A percentile compares a stretch with the other conserved stretches of the same genome.
These are phyloP conservation scores for Sporothrix pseudoabietina DNA, from an alignment of 2,329 filamentous ascomycete species.

Conservation along the genomic window DNA sequence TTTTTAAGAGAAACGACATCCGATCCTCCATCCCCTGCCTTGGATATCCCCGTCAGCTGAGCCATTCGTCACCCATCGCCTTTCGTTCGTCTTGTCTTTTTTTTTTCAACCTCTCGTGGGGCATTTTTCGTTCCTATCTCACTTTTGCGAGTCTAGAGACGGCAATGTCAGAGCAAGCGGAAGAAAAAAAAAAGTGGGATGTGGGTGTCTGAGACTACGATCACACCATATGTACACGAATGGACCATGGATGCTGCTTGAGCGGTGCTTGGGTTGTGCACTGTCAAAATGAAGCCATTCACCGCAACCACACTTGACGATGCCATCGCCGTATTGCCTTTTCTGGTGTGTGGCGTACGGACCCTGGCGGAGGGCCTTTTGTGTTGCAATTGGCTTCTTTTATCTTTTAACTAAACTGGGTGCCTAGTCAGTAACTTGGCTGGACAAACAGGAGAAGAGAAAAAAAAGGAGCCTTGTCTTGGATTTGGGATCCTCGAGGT, in stretches of 20 bases:
- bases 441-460: not conserved
- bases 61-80: conserved; percentile 17
- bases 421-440: not conserved
- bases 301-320: conserved; percentile 6
- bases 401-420: not conserved
- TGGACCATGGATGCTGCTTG: not conserved
- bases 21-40: not conserved
- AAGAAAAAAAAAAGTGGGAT: conserved; percentile 6
- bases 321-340: not conserved
- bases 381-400: not conserved
- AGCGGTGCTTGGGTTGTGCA: not conserved
- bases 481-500: not conserved
- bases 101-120: conserved; percentile 11
- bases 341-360: not conserved
- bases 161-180: not conserved
- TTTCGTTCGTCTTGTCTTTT: conserved; percentile 23
- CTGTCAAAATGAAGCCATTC: conserved; percentile 8
- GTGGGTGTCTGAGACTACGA: conserved; percentile 19
- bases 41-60: conserved; percentile 21
- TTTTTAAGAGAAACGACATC: conserved; percentile 19
- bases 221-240: conserved; percentile 22
- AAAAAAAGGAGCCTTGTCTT: not conserved
- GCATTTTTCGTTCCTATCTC: not conserved
- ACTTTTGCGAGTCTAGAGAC: not conserved
- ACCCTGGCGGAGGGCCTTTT: not conserved